Evolutionary conservation across 2,329 filamentous ascomycete genomes (phyloP).

Genomic region (Hypomyces perniciosus): DNA sequence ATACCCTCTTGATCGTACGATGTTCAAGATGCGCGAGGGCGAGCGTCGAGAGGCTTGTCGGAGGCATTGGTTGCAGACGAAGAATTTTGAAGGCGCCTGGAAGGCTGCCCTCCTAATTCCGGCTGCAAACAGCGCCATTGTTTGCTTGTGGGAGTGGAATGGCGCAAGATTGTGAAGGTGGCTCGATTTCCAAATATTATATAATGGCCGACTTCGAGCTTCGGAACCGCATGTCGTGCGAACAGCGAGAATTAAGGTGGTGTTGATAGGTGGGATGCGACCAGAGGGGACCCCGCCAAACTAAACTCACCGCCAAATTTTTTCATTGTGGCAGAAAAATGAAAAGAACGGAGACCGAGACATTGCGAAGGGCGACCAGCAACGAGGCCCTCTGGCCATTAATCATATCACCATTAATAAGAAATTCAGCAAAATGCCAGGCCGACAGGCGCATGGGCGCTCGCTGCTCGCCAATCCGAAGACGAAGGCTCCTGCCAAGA

Average conservation of each 20-base stretch:
- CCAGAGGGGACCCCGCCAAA: constrained; percentile 23
- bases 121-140: constrained; percentile 39
- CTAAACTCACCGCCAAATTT: constrained; percentile 26
- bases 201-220: background rate
- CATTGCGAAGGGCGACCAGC: background rate
- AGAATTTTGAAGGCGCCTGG: constrained; percentile 33
- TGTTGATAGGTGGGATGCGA: constrained; percentile 26
- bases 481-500: constrained; percentile 29
- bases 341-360: background rate
- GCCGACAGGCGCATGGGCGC: constrained; percentile 53
- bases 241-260: constrained; percentile 15
- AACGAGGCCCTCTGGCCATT: background rate
- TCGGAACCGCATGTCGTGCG: background rate
- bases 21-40: constrained; percentile 35
- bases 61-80: constrained; percentile 47
- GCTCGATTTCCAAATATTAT: background rate
- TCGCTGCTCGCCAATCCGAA: constrained; percentile 38
- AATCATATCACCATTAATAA: constrained; percentile 9
- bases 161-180: constrained; percentile 9
- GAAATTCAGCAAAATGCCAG: constrained; percentile 43
- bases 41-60: constrained; percentile 26
- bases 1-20: constrained; percentile 34
- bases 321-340: constrained; percentile 26
- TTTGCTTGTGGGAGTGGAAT: constrained; percentile 13
- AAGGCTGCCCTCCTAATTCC: constrained; percentile 37